phyloP scores from a whole-genome alignment of 2,329 filamentous ascomycete genomes.

The Byssochlamys sp. region DNA sequence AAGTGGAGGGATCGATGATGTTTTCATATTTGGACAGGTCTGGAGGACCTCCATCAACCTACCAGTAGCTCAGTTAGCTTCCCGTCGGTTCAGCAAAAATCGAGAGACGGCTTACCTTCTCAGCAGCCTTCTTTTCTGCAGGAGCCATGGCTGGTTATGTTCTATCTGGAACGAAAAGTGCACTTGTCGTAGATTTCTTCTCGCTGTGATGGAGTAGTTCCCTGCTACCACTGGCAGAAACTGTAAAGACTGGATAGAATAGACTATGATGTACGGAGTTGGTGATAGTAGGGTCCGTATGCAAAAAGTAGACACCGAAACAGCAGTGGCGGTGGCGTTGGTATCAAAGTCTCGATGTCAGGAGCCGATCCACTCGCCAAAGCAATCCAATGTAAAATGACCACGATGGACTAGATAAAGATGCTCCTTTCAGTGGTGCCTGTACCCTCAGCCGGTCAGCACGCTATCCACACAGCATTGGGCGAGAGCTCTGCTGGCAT shows the following conservation, averaged over 20 bases:
- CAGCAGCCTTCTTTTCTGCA: not conserved
- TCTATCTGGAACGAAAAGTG: not conserved
- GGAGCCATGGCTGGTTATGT: not conserved
- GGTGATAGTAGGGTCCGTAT: not conserved
- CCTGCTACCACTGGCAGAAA: not conserved
- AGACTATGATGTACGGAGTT: not conserved
- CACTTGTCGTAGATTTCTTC: not conserved
- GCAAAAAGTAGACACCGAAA: not conserved
- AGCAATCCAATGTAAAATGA: not conserved
- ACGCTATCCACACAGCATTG: not conserved
- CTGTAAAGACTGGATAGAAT: not conserved
- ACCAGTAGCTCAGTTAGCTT: not conserved
- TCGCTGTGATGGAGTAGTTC: not conserved
- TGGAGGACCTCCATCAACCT: conserved; percentile 30
- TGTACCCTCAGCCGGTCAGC: not conserved
- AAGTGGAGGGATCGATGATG: conserved; percentile 68
- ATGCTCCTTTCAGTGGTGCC: not conserved
- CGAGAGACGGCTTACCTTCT: not conserved
- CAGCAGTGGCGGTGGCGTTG: not conserved
- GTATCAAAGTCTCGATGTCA: not conserved
- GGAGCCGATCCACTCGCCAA: not conserved
- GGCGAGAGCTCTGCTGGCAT: not conserved
- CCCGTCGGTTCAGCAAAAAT: not conserved
- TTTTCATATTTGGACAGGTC: conserved; percentile 59
- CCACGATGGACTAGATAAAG: not conserved